phyloP scores from a whole-genome alignment of 257 asterid species.

The Gentiana straminea region DNA sequence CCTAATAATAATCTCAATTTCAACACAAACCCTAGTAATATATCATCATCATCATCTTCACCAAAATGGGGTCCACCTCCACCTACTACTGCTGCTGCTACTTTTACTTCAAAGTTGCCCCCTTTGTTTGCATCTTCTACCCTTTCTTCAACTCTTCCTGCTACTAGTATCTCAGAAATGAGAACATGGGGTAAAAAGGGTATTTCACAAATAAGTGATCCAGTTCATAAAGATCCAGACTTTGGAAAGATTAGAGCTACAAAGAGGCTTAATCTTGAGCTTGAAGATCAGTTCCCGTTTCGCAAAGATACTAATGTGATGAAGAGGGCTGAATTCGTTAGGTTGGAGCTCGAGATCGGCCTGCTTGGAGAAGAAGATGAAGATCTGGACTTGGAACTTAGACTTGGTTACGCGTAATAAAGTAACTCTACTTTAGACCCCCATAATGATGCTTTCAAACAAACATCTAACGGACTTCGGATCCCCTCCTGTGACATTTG shows the following conservation, averaged over 20 bases:
- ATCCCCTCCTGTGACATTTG: too few relatives aligned
- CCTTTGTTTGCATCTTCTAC: conserved; percentile 19
- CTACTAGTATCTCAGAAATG: conserved; percentile 6
- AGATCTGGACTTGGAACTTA: conserved; percentile 85
- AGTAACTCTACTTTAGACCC: too few relatives aligned
- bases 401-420: conserved; percentile 48
- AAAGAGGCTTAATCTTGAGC: conserved; percentile 15
- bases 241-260: conserved; percentile 18
- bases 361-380: conserved; percentile 32
- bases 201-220: not conserved
- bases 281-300: conserved; percentile 9
- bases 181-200: conserved; percentile 14
- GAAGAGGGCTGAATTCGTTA: conserved; percentile 26
- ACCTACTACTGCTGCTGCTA: not conserved
- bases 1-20: conserved; percentile 41
- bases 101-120: conserved; percentile 20
- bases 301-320: conserved; percentile 13
- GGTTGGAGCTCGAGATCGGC: conserved; percentile 77
- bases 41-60: conserved; percentile 22
- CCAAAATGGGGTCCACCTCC: conserved; percentile 21
- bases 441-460: too few relatives aligned
- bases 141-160: conserved; percentile 11
- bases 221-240: conserved; percentile 11
- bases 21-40: conserved; percentile 22
- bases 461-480: too few relatives aligned